Evolutionary conservation across 2,329 filamentous ascomycete genomes (phyloP).

Genomic region (Periconia sp.): DNA sequence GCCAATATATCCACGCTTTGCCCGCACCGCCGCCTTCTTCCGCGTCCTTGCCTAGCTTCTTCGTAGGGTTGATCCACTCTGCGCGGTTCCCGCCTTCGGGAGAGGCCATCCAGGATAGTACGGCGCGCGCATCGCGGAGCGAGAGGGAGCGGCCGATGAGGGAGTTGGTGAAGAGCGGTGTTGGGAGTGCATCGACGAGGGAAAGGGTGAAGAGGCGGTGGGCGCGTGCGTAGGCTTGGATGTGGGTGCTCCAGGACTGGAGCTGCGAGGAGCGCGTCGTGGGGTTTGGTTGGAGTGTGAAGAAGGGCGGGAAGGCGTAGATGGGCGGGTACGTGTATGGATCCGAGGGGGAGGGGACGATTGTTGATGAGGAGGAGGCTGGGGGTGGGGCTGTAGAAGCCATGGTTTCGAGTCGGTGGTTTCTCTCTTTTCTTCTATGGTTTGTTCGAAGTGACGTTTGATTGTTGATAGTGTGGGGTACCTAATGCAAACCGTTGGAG

Average conservation of each 20-base stretch:
- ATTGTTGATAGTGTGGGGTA: neutral
- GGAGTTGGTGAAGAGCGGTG: conserved; percentile 59
- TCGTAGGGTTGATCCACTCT: conserved; percentile 61
- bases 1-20: conserved; percentile 77
- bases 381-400: neutral
- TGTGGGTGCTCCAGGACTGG: conserved; percentile 80
- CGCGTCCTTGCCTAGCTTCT: conserved; percentile 12
- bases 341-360: conserved; percentile 3
- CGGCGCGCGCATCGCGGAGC: conserved; percentile 54
- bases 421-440: neutral
- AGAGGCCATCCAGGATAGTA: conserved; percentile 60
- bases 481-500: neutral
- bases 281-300: conserved; percentile 75
- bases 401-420: neutral
- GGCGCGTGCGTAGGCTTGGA: conserved; percentile 81
- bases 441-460: neutral
- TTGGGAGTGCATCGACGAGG: conserved; percentile 57
- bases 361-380: conserved; percentile 7
- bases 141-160: conserved; percentile 49
- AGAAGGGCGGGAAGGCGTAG: conserved; percentile 83
- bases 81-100: conserved; percentile 57
- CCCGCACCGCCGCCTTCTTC: conserved; percentile 32
- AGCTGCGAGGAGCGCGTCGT: conserved; percentile 75
- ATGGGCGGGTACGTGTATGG: conserved; percentile 48
- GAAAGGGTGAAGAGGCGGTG: conserved; percentile 76